phyloP scores from a whole-genome alignment of 2,329 filamentous ascomycete species.

The Clathrospora elynae region DNA sequence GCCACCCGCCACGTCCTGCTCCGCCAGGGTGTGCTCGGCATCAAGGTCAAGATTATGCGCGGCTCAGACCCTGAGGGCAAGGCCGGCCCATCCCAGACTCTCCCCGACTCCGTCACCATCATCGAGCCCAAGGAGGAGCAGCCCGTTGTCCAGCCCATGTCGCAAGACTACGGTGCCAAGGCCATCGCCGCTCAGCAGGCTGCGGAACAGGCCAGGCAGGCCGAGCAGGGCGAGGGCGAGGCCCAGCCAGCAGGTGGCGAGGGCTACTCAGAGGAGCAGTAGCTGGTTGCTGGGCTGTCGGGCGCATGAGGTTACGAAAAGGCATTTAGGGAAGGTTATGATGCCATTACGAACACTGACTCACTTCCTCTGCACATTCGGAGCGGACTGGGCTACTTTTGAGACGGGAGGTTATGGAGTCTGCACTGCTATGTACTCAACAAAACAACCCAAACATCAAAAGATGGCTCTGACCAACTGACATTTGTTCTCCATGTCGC shows the following conservation, averaged over 20 bases:
- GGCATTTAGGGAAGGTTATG: conserved; percentile 36
- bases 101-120: conserved; percentile 98
- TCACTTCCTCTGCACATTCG: conserved; percentile 42
- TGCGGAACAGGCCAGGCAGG: conserved; percentile 63
- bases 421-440: conserved; percentile 41
- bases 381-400: conserved; percentile 37
- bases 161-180: conserved; percentile 99
- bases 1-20: conserved; percentile 99
- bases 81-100: conserved; percentile 93
- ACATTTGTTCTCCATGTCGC: conserved; percentile 5
- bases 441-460: conserved; percentile 39
- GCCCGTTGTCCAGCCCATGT: conserved; percentile 90
- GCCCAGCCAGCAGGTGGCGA: conserved; percentile 43
- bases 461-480: conserved; percentile 35
- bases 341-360: conserved; percentile 31
- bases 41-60: conserved; percentile 99
- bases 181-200: conserved; percentile 70
- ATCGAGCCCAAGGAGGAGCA: conserved; percentile 99
- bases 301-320: conserved; percentile 41
- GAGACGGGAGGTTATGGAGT: conserved; percentile 36
- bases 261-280: conserved; percentile 44
- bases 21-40: conserved; percentile 98
- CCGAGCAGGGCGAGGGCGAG: conserved; percentile 63
- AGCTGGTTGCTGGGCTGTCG: conserved; percentile 27
- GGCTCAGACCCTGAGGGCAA: conserved; percentile 99